Conservation (phyloP, 2,329 filamentous ascomycete genomes). For the Orbilia brochopaga region DNA sequence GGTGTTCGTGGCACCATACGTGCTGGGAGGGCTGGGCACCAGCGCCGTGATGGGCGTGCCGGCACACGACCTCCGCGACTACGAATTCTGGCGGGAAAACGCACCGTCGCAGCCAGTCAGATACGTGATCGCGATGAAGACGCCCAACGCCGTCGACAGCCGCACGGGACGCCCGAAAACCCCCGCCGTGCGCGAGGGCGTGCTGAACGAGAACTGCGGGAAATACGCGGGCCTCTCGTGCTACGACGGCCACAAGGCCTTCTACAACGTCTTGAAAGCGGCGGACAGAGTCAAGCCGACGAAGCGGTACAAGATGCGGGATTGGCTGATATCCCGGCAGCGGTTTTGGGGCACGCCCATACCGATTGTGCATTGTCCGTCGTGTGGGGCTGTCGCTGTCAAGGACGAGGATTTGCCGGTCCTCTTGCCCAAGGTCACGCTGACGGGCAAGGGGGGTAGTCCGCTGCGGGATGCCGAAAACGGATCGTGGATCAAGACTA, state of each 20-base stretch:
- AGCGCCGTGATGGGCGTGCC: constrained; percentile 93
- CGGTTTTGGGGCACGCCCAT: constrained; percentile 92
- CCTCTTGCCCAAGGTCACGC: constrained; percentile 72
- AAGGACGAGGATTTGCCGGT: constrained; percentile 79
- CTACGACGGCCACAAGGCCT: constrained; percentile 61
- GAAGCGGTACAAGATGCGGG: constrained; percentile 77
- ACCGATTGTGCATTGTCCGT: constrained; percentile 79
- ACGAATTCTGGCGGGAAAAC: constrained; percentile 80
- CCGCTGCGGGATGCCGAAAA: constrained; percentile 71
- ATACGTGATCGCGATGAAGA: constrained; percentile 63
- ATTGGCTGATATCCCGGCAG: constrained; percentile 92
- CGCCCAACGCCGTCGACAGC: constrained; percentile 56
- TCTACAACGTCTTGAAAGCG: constrained; percentile 49
- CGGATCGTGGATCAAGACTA: constrained; percentile 73
- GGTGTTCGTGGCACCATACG: constrained; percentile 82
- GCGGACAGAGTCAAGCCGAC: constrained; percentile 20
- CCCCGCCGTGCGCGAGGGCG: constrained; percentile 64
- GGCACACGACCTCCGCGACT: constrained; percentile 78
- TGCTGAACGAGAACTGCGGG: constrained; percentile 71
- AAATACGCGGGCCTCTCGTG: constrained; percentile 70
- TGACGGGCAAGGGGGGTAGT: constrained; percentile 74
- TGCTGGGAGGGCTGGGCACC: constrained; percentile 82
- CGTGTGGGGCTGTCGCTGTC: constrained; percentile 80
- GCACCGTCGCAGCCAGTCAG: constrained; percentile 65
- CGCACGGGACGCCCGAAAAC: constrained; percentile 60